Base-by-base conservation (phyloP, 108 stramenopile species). In the Skeletonema menzelii region DNA sequence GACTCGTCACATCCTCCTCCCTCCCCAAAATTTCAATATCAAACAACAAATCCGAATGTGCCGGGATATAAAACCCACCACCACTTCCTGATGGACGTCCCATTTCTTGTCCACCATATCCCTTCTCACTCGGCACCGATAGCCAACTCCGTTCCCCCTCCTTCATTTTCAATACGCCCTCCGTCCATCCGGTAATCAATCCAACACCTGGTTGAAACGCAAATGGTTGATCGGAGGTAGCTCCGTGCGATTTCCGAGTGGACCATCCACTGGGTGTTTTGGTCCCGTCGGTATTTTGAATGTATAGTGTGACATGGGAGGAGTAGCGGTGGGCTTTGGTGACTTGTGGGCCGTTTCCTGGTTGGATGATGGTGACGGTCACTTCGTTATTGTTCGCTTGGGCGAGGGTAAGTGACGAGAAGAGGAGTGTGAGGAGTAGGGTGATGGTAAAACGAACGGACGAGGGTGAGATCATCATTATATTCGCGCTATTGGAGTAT, bases 11-110 rank as follows among this genome's bases (percentile, higher is more conserved):
- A 4, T 42, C 40, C 40, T 12, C 11, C 40, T 64, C 80, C 32
- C 77, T 83, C 5, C 84, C 83, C 63, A 86, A 70, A 63, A 88
- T 86, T 56, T 88, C 84, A 61, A 88, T 88, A 74, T 88, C 88
- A 76, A 88, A 88, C 63, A 84, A 61, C 31, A 86, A 71, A 65
- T 88, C 70, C 4, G 83, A 77, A 67, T 84, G 80, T 19, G 82
- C 85, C 14, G 88, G 88, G 40, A 88, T 86, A 56, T 86, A 85
- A 77, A 88, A 86, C 26, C 70, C 82, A 14, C 70, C 73, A 11
- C 83, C 83, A 26, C 61, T 44, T 8, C 30, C 4, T 3, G 2
- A 0, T 5, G 79, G 80, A 42, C 55, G 63, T 19, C 88, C 88
- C 85, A 88, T 83, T 31, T 66, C 28, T n/a, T 58, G 47, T 17